These are phyloP conservation scores for Mollisiaceae sp. DNA, from an alignment of 2,329 filamentous ascomycete genomes.

Conservation along the genomic window DNA sequence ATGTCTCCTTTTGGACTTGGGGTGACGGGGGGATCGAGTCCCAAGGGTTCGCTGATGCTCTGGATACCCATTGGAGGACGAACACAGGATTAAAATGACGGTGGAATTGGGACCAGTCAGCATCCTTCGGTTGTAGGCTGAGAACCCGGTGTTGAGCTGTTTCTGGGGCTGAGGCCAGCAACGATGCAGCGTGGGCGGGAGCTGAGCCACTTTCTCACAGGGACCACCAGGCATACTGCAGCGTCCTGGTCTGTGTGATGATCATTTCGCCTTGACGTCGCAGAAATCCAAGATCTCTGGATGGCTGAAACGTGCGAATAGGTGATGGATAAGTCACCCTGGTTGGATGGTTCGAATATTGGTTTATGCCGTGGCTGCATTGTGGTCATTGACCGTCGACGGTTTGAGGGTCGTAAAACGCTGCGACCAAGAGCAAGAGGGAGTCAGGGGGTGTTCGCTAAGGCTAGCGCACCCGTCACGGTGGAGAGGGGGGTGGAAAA, in stretches of 20 bases:
- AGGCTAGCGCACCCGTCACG: background rate
- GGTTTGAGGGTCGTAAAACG: background rate
- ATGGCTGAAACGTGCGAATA: background rate
- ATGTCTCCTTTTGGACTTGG: constrained; percentile 8
- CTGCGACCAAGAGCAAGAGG: background rate
- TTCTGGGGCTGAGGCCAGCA: constrained; percentile 24
- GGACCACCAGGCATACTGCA: constrained; percentile 8
- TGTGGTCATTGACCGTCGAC: background rate
- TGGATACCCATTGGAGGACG: constrained; percentile 13
- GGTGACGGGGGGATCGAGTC: background rate
- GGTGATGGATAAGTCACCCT: background rate
- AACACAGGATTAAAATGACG: constrained; percentile 20
- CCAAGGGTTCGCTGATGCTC: constrained; percentile 1
- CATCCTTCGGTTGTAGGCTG: constrained; percentile 24
- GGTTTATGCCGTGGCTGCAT: constrained; percentile 1
- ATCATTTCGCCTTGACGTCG: background rate
- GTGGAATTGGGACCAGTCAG: constrained; percentile 18
- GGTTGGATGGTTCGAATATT: background rate
- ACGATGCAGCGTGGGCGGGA: constrained; percentile 4
- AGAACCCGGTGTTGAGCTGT: constrained; percentile 13
- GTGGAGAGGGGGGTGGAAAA: no score
- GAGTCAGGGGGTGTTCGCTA: background rate
- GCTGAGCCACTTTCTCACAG: constrained; percentile 30
- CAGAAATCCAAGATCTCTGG: background rate
- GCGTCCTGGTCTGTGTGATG: background rate